Evolutionary conservation across 2,329 filamentous ascomycete species (phyloP), one percentile per base, ranked within the genome.

Genomic region (Pezicula rhizophila): DNA sequence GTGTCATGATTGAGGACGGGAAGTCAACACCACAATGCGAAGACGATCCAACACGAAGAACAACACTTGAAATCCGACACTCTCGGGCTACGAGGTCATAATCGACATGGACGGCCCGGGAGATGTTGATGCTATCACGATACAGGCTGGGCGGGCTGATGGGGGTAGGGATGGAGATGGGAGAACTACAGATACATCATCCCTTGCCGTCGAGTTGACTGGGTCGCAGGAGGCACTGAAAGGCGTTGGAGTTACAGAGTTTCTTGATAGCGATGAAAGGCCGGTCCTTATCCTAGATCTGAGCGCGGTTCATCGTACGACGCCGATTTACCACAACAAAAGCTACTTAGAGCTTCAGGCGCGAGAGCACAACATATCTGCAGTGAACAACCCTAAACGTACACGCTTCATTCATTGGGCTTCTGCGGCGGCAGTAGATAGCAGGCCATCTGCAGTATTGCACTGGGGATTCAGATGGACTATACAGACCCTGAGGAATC

Each of bases 231-330:
- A 31, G 28, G 28, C 8, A 10, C 28, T 31, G 28, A 4, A 31
- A 31, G 28, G 11, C 15, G 17, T 12, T 18, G 38, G 17, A 33
- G 31, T 58, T 26, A 35, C 57, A 15, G 58, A 60, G 33, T 47
- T 56, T 5, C 50, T 60, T 39, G 57, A 57, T 10, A 47, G 50
- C 12, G 57, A 59, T 42, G 57, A 59, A 17, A 49, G 54, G 31
- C 53, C 58, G 0, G 46, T 53, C 7, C 56, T 60, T 26, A 47
- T 60, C 14, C 49, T 58, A 37, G 58, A 60, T 33, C 44, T 59
- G 20, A 44, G 7, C 8, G 44, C 20, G 47, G 48, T 20, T 2
- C 48, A 4, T 35, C 44, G 33, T 17, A 47, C 35, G 1, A 52
- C 42, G 17, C 55, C 56, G 2, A 39, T 53, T 14, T 60, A 57